Evolutionary conservation across 2,329 filamentous ascomycete genomes (phyloP), one percentile per base, ranked within the genome.

Genomic region (Claviceps sp.): DNA sequence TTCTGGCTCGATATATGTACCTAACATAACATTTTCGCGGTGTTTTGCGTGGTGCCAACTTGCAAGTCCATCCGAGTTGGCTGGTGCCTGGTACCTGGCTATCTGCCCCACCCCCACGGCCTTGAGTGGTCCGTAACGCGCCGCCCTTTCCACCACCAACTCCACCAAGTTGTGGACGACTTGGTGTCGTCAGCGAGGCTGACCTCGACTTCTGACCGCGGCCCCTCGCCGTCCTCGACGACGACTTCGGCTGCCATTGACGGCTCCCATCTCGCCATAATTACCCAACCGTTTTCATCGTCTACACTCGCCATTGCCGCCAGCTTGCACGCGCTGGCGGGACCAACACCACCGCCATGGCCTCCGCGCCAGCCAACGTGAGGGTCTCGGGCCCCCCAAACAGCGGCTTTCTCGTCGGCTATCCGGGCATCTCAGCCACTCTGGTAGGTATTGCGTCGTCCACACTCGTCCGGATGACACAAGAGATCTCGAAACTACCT

Each of bases 331-430:
- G 49, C 43, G 54, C 51, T 55, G 56, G 54, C 56, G 53, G 50
- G 47, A 52, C 19, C 54, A 43, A 46, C 52, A 51, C 41, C 56
- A 55, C 48, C 60, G 62, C 52, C 61, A 67, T 68, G 62, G 62
- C 65, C 50, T 55, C 61, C n/a, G 60, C 58, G 54, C 63, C 65
- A 53, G 67, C 68, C 57, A 69, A 63, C 70, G 93, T 98, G 74
- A 86, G 93, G 78, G 89, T 98, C 72, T 95, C 89, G 60, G 93
- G 93, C 66, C 90, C 90, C 66, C 90, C 93, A 61, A 98, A 98
- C 73, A 93, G 89, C 72, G 93, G 87, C 72, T 96, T 95, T 67
- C 78, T 97, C 58, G 89, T 97, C 61, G 93, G 93, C 61, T 98
- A 97, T 70, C 93, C 93, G 52, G 93, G 93, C 61, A 97, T 98